Evolutionary conservation across 495 filamentous ascomycete species (phyloP).

Genomic region (Podospora sp.): DNA sequence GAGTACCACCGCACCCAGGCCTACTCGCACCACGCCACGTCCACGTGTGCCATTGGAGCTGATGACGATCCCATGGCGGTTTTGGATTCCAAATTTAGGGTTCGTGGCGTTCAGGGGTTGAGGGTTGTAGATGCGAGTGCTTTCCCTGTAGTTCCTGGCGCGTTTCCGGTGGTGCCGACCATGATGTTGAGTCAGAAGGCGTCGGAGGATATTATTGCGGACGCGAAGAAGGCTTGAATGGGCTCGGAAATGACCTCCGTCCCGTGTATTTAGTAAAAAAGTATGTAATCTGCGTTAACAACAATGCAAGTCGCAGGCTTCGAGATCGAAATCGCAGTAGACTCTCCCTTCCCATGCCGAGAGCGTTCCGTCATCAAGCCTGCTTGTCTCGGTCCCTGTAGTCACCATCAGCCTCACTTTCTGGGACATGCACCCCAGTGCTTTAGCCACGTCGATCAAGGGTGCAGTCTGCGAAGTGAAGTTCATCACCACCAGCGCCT

Average conservation of each 20-base stretch:
- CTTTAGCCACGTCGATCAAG: not conserved
- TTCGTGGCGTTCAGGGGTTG: conserved; percentile 13
- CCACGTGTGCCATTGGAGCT: conserved; percentile 12
- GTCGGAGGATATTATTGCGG: conserved; percentile 13
- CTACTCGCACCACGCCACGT: conserved; percentile 20
- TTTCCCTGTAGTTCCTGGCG: conserved; percentile 11
- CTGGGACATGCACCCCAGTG: not conserved
- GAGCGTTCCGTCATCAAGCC: not conserved
- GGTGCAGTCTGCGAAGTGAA: not conserved
- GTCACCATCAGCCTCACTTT: not conserved
- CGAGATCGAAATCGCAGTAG: not conserved
- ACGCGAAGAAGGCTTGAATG: conserved; percentile 10
- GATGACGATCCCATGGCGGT: conserved; percentile 14
- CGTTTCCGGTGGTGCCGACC: conserved; percentile 17
- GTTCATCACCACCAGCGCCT: not conserved
- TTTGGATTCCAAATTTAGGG: conserved; percentile 17
- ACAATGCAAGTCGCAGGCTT: not conserved
- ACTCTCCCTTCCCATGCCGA: not conserved
- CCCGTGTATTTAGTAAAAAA: no score
- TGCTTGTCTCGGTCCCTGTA: not conserved
- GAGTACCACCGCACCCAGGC: conserved; percentile 20
- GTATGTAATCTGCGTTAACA: no score
- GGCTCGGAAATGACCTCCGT: no score
- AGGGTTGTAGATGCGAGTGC: conserved; percentile 16
- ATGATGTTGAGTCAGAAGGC: conserved; percentile 21